Percentiles rank a stretch among this genome's conserved stretches.
These are phyloP conservation scores for Taxillus chinensis DNA, from an alignment of 164 flowering plant species.

Conservation along the genomic window DNA sequence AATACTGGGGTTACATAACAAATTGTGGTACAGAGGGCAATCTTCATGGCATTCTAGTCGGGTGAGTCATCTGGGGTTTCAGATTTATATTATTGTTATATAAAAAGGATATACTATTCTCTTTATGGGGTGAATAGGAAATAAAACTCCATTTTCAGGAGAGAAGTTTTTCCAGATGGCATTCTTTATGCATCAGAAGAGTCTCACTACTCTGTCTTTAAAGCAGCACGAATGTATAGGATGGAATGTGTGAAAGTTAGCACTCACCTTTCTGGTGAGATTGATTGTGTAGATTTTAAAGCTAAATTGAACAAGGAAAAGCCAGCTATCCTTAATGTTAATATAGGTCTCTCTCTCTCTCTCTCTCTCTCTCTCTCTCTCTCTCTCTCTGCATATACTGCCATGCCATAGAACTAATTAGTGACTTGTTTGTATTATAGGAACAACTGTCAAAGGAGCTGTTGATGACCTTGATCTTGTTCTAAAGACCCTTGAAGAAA, in stretches of 20 bases:
- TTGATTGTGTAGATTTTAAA: slow-evolving; percentile 73
- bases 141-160: slow-evolving; percentile 34
- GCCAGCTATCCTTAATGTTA: slow-evolving; percentile 86
- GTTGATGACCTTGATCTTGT: slow-evolving; percentile 97
- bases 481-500: slow-evolving; percentile 68
- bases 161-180: slow-evolving; percentile 92
- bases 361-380: slow-evolving; percentile 14
- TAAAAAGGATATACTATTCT: not conserved
- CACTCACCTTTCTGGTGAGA: slow-evolving; percentile 71
- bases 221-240: slow-evolving; percentile 94
- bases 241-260: slow-evolving; percentile 78
- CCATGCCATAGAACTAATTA: no score
- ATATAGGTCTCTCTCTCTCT: slow-evolving; percentile 50
- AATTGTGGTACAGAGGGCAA: slow-evolving; percentile 99
- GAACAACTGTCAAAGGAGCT: slow-evolving; percentile 96
- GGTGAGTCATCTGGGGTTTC: slow-evolving; percentile 42
- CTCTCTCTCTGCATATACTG: not conserved
- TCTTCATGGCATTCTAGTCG: slow-evolving; percentile 93
- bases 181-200: slow-evolving; percentile 76
- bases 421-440: slow-evolving; percentile 27
- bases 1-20: slow-evolving; percentile 99
- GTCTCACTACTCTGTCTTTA: slow-evolving; percentile 85
- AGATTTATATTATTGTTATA: not conserved
- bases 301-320: slow-evolving; percentile 67
- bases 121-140: slow-evolving; percentile 6